Base-by-base conservation (phyloP, 2,329 filamentous ascomycete species). In the Alternaria consortialis region DNA sequence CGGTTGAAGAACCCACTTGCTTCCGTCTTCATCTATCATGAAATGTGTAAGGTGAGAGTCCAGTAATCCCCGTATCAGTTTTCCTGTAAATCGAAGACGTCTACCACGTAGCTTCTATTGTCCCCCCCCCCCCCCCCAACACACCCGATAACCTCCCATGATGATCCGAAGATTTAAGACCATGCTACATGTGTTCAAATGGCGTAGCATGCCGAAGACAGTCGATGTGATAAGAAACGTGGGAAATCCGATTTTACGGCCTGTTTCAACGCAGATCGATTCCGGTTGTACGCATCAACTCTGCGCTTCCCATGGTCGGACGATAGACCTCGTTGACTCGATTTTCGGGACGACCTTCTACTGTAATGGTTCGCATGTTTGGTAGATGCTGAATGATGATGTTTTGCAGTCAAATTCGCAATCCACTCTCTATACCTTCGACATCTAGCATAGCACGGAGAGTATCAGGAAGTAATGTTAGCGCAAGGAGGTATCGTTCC, bases 381-480 rank as follows among this genome's bases (percentile, higher is more conserved):
- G 4, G 8, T 17, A 46, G 25, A 5, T 7, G 15, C 1, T 31
- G 4, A 5, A 12, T 15, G n/a, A 46, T 46, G 27, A 46, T 13
- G 6, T 32, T 12, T 13, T 46, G n/a, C 0, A 31, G 5, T 15
- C 27, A 31, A 0, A 1, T 27, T 27, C 43, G 43, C 43, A 17
- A 4, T 11, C n/a, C 11, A 11, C 9, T 3, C 8, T 5, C 3
- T 2, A 11, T n/a, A 1, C 2, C 1, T 15, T 44, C 42, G 1
- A 1, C n/a, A 7, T 23, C 42, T 44, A 27, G 8, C 40, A 43
- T 27, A 3, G 23, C 5, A 29, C 20, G 12, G 12, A 27, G 7
- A 7, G 23, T 13, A 27, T 13, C 6, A 13, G 23, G 40, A 27
- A 12, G 15, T 1, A 12, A 27, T 8, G 12, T 43, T 7, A 5